Evolutionary conservation across 2,329 filamentous ascomycete genomes (phyloP), one percentile per base, ranked within the genome.

Genomic region (Venturia asperata): DNA sequence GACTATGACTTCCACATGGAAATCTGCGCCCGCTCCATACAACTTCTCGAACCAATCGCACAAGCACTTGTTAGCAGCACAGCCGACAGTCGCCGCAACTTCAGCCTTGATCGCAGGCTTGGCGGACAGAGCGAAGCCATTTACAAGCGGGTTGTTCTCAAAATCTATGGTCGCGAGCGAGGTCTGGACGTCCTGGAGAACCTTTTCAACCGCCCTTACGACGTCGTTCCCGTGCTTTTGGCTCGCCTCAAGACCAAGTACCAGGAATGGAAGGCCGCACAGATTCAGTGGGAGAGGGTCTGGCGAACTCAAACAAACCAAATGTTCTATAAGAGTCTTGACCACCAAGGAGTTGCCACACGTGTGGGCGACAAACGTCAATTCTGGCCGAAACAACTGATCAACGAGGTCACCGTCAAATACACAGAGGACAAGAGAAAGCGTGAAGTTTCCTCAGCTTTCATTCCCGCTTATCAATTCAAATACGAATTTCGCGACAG

Each of bases 1-100:
- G 94, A 99, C 73, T 99, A 99, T 71, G 94, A 99, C 75, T 96
- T 95, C 78, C 94, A 97, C 73, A 97, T 99, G 64, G 94, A 99
- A 77, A 90, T 91, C 10, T 96, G 94, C 72, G 85, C 89, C 67
- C 92, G 96, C 70, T 97, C 94, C 62, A 96, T 99, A 66, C 94
- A 97, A 76, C 86, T 99, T 5, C 85, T 99, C 49, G 93, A 97
- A 74, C 94, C 94, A 0, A 91, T 97, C 66, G 92, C 91, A 1
- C 92, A 96, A 42, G 42, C 30, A n/a, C 45, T 66, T 30, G 27
- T 17, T 10, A n/a, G n/a, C 30, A 88, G 97, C 83, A 84, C 83
- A 64, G 68, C 72, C 10, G 82, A 90, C 6, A 92, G 96, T 71
- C 82, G 90, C 56, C 82, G 85, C 30, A 80, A 79, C 10, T 97